phyloP scores from a whole-genome alignment of 148 eudicot species.

The Chenopodium quinoa region DNA sequence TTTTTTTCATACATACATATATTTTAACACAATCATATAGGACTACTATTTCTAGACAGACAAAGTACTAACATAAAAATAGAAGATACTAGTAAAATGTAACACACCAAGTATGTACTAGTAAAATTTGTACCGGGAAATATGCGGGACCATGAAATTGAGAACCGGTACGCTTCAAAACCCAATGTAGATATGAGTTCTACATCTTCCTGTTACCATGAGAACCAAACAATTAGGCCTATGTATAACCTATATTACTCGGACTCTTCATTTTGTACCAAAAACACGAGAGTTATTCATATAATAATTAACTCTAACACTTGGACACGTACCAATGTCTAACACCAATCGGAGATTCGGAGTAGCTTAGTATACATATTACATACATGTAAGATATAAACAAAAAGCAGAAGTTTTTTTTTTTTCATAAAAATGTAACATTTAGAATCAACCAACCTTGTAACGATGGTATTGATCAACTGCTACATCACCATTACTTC shows the following conservation, averaged over 20 bases:
- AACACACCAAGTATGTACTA: not conserved
- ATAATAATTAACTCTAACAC: not conserved
- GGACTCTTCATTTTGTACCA: not conserved
- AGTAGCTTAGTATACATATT: not conserved
- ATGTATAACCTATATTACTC: not conserved
- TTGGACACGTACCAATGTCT: not conserved
- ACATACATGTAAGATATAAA: too few species aligned
- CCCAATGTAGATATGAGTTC: slow-evolving; percentile 69
- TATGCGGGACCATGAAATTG: slow-evolving; percentile 82
- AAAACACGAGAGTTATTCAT: not conserved
- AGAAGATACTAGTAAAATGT: not conserved
- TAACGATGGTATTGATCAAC: slow-evolving; percentile 86
- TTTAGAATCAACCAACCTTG: slow-evolving; percentile 45
- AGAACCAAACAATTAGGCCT: not conserved
- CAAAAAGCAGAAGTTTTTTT: not conserved
- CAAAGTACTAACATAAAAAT: not conserved
- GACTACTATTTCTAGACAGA: too few species aligned
- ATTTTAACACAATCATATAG: not conserved
- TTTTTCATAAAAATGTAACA: not conserved
- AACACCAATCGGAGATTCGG: not conserved
- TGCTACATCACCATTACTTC: slow-evolving; percentile 69
- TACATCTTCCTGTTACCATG: slow-evolving; percentile 62
- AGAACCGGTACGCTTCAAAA: slow-evolving; percentile 73
- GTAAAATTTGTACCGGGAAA: slow-evolving; percentile 50
- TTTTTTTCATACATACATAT: not conserved